A percentile compares a stretch with the other conserved stretches of the same genome.
Conservation (phyloP, 768 basidiomycete genomes). For the Lactifluus volemus region DNA sequence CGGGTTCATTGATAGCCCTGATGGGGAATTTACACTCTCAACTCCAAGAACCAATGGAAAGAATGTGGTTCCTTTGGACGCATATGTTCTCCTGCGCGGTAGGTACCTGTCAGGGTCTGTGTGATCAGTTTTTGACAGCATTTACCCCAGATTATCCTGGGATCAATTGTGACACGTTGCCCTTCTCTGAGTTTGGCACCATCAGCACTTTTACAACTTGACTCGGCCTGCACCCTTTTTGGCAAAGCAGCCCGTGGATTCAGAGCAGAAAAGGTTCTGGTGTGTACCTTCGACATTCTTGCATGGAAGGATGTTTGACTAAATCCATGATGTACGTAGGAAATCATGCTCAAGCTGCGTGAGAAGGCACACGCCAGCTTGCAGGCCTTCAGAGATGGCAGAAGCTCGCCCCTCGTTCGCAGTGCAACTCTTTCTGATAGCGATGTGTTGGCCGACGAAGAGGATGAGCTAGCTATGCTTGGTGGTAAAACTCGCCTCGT, state of each 20-base stretch:
- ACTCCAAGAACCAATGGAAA: conserved; percentile 54
- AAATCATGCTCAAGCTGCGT: conserved; percentile 55
- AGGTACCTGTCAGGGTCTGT: conserved; percentile 19
- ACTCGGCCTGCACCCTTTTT: conserved; percentile 68
- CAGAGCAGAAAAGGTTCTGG: conserved; percentile 55
- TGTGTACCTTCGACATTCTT: conserved; percentile 23
- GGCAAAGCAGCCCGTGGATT: conserved; percentile 61
- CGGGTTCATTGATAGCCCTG: conserved; percentile 57
- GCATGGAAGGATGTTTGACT: neutral
- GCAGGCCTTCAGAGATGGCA: conserved; percentile 54
- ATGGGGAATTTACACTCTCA: conserved; percentile 56
- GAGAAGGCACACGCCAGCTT: conserved; percentile 58
- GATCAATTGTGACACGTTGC: conserved; percentile 69
- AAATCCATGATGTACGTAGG: conserved; percentile 29
- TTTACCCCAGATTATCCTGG: conserved; percentile 49
- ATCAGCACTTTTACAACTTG: conserved; percentile 62
- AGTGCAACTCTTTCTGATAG: conserved; percentile 30
- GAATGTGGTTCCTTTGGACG: conserved; percentile 66
- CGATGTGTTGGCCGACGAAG: conserved; percentile 48
- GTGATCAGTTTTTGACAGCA: neutral
- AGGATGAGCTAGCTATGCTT: conserved; percentile 50
- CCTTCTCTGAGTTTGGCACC: conserved; percentile 73
- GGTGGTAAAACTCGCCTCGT: conserved; percentile 59
- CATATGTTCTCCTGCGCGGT: conserved; percentile 69
- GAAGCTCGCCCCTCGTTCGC: conserved; percentile 34